Percentiles rank a stretch among this genome's conserved stretches.
phyloP scores from a whole-genome alignment of 2,329 filamentous ascomycete species.

The Mycosphaerella arachidis region DNA sequence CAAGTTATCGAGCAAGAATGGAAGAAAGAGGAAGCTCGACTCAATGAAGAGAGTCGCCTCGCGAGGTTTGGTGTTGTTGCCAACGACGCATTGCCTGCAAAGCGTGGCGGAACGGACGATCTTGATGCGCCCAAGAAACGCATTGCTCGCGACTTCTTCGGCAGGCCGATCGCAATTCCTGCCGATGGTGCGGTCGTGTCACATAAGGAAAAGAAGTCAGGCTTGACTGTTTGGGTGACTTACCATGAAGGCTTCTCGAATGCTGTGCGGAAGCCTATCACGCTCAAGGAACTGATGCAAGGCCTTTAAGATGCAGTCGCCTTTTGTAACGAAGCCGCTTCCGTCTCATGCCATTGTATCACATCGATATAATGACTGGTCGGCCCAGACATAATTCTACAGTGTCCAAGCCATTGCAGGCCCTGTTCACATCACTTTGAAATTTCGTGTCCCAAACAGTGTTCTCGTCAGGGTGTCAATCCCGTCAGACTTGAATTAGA shows the following conservation, averaged over 20 bases:
- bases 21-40: slow-evolving; percentile 63
- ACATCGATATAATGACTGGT: no score
- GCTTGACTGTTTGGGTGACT: slow-evolving; percentile 74
- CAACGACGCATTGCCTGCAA: slow-evolving; percentile 16
- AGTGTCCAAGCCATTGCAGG: background rate
- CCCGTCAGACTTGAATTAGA: no score
- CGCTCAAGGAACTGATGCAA: slow-evolving; percentile 70
- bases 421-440: no score
- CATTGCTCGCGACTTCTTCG: slow-evolving; percentile 80
- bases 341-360: no score
- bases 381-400: background rate
- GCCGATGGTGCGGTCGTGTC: slow-evolving; percentile 38
- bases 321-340: no score
- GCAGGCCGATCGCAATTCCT: slow-evolving; percentile 58
- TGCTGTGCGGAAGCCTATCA: slow-evolving; percentile 83
- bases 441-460: no score
- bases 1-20: slow-evolving; percentile 92
- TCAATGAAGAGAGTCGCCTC: slow-evolving; percentile 62
- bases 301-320: slow-evolving; percentile 46
- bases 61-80: slow-evolving; percentile 58
- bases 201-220: slow-evolving; percentile 35
- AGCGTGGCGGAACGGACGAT: slow-evolving; percentile 12
- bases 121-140: slow-evolving; percentile 32
- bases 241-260: slow-evolving; percentile 90
- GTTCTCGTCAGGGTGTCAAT: no score